Evolutionary conservation across 192 early-diverging fungal species (phyloP).

Genomic region (Umbelopsis sp.): DNA sequence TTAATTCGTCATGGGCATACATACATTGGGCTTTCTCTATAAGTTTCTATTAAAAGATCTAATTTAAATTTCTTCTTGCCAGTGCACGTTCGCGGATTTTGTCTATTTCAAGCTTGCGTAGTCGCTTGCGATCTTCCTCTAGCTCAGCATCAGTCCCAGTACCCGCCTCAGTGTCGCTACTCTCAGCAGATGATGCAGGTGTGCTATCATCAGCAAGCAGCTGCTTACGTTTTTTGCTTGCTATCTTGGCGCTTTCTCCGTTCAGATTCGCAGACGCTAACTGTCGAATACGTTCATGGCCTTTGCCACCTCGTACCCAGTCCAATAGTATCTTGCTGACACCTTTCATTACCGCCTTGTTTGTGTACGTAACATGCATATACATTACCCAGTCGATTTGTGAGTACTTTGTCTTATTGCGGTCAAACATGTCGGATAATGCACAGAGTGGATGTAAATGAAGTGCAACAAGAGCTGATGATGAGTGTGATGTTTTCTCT

Average conservation of each 20-base stretch:
- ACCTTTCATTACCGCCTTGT: conserved; percentile 95
- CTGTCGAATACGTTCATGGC: conserved; percentile 30
- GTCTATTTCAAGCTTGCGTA: conserved; percentile 16
- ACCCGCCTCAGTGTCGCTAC: background rate
- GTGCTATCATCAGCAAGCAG: background rate
- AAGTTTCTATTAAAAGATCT: background rate
- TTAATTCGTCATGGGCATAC: too few species aligned
- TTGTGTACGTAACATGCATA: conserved; percentile 89
- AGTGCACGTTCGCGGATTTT: conserved; percentile 7
- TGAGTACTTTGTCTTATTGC: conserved; percentile 34
- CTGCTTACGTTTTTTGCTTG: conserved; percentile 3
- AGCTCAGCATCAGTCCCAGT: conserved; percentile 8
- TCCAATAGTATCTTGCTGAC: conserved; percentile 86
- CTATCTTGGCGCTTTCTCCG: conserved; percentile 21
- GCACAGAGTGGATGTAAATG: conserved; percentile 91
- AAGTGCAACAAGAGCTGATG: conserved; percentile 84
- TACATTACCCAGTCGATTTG: conserved; percentile 95
- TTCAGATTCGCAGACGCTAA: conserved; percentile 32
- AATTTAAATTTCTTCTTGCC: background rate
- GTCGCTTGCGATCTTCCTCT: conserved; percentile 13
- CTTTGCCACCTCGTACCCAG: conserved; percentile 85
- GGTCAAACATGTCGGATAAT: conserved; percentile 74
- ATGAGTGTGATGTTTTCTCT: conserved; percentile 61
- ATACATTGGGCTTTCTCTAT: background rate
- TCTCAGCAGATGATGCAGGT: conserved; percentile 3